A percentile compares a stretch with the other conserved stretches of the same genome.
Conservation (phyloP, 495 filamentous ascomycete genomes). For the Letharia columbiana region DNA sequence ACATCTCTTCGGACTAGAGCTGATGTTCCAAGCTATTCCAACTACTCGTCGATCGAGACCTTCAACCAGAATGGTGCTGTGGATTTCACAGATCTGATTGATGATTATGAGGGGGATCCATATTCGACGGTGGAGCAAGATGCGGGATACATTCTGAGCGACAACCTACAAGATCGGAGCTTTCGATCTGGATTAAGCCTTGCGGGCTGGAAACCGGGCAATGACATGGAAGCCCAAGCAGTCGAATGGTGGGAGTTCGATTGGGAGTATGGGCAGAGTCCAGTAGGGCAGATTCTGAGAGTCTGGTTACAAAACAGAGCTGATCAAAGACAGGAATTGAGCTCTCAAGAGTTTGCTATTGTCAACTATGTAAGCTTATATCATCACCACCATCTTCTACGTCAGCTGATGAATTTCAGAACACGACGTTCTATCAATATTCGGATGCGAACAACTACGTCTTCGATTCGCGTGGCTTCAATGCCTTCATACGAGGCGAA, state of each 20-base stretch:
- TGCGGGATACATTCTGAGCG: constrained; percentile 48
- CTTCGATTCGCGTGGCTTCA: constrained; percentile 60
- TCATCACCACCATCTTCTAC: background rate
- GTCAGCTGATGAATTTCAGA: constrained; percentile 22
- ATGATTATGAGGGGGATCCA: constrained; percentile 43
- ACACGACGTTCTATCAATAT: constrained; percentile 42
- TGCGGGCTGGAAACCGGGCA: constrained; percentile 55
- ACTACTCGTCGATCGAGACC: constrained; percentile 53
- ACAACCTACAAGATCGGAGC: constrained; percentile 57
- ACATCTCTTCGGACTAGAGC: background rate
- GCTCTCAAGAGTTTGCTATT: constrained; percentile 38
- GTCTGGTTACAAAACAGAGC: background rate
- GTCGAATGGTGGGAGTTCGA: constrained; percentile 59
- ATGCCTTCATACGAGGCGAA: constrained; percentile 50
- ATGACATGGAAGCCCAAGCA: constrained; percentile 49
- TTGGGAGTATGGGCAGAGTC: constrained; percentile 46
- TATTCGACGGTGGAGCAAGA: constrained; percentile 44
- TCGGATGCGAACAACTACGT: constrained; percentile 59
- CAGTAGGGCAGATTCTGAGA: constrained; percentile 22
- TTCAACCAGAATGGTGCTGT: constrained; percentile 48
- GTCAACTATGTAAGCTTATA: constrained; percentile 30
- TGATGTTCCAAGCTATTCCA: constrained; percentile 42
- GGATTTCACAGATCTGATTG: constrained; percentile 44
- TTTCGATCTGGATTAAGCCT: constrained; percentile 51
- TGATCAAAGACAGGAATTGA: constrained; percentile 29